phyloP scores from a whole-genome alignment of 495 filamentous ascomycete species.

The Penicillium maclennaniae region DNA sequence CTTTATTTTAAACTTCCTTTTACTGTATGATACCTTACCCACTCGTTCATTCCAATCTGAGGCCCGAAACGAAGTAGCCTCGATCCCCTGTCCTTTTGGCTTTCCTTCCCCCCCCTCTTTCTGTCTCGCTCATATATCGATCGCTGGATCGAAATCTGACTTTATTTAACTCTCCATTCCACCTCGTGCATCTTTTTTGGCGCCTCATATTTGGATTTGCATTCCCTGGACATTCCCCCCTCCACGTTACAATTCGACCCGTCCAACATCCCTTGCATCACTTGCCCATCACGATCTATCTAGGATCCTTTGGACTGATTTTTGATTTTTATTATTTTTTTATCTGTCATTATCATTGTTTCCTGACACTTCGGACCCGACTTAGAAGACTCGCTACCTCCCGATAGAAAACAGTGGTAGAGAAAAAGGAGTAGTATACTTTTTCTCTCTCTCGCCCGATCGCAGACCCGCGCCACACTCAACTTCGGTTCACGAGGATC shows the following conservation, averaged over 20 bases:
- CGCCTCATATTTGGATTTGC: conserved; percentile 1
- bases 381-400: not conserved
- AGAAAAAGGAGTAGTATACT: not conserved
- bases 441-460: not conserved
- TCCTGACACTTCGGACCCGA: not conserved
- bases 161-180: conserved; percentile 9
- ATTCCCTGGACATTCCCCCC: not conserved
- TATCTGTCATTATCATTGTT: not conserved
- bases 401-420: not conserved
- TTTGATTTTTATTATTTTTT: conserved; percentile 4
- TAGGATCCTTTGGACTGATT: not conserved
- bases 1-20: conserved; percentile 7
- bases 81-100: conserved; percentile 20
- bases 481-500: conserved; percentile 6
- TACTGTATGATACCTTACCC: conserved; percentile 1
- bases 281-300: conserved; percentile 5
- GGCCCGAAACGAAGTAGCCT: conserved; percentile 26
- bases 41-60: conserved; percentile 23
- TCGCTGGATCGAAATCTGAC: conserved; percentile 1
- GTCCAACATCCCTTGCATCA: conserved; percentile 1
- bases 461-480: not conserved
- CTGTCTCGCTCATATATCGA: not conserved
- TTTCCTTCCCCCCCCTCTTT: conserved; percentile 2
- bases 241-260: not conserved
- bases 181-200: conserved; percentile 7